These are phyloP conservation scores for Citrus medica DNA, from an alignment of 345 rosid genomes.

Conservation along the genomic window DNA sequence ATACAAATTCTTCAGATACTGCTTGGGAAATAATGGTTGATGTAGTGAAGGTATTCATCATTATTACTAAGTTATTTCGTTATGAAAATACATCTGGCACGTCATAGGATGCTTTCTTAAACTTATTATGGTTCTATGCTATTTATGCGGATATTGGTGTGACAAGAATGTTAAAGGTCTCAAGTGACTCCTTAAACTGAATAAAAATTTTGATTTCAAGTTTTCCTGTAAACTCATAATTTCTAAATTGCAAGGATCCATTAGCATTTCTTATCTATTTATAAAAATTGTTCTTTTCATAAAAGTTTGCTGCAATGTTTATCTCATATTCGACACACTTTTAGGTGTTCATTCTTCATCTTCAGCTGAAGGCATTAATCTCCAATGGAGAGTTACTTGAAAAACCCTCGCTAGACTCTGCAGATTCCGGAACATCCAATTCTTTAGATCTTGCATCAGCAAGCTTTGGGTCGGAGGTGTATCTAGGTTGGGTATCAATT, in stretches of 20 bases:
- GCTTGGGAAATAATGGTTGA: conserved; percentile 69
- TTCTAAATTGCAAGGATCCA: background rate
- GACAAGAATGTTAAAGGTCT: background rate
- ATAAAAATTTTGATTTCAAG: background rate
- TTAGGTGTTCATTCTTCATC: conserved; percentile 51
- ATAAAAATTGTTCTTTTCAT: background rate
- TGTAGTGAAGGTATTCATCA: conserved; percentile 46
- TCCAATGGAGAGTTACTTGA: conserved; percentile 36
- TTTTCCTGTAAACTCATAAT: background rate
- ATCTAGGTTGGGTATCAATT: conserved; percentile 38
- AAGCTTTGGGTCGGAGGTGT: conserved; percentile 61
- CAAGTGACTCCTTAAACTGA: conserved; percentile 2
- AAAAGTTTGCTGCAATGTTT: background rate
- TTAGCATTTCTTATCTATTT: background rate
- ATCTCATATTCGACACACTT: conserved; percentile 15
- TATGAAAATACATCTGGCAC: background rate
- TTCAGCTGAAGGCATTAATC: conserved; percentile 53
- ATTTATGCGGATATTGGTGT: background rate
- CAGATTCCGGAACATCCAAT: conserved; percentile 32
- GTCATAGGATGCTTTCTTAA: background rate
- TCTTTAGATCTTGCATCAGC: conserved; percentile 48
- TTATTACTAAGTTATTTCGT: background rate
- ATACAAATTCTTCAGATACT: conserved; percentile 13
- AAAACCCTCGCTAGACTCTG: conserved; percentile 25
- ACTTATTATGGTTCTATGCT: background rate